phyloP scores from a whole-genome alignment of 768 basidiomycete species.

The Wakefieldia striispora region DNA sequence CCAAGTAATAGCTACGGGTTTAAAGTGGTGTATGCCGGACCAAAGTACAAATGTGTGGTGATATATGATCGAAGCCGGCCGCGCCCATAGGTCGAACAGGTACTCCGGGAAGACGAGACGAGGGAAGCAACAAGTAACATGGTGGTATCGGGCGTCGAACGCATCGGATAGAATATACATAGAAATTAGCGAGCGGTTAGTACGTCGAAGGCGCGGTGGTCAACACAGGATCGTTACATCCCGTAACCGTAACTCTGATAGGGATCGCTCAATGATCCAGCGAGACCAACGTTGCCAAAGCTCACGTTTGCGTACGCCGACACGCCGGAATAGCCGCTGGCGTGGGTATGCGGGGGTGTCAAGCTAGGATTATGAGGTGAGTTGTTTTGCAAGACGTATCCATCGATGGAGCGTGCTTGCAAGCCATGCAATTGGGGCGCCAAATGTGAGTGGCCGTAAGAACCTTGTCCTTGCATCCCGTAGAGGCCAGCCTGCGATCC shows the following conservation, averaged over 20 bases:
- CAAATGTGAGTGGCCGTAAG: slow-evolving; percentile 59
- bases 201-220: slow-evolving; percentile 23
- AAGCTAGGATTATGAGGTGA: slow-evolving; percentile 64
- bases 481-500: slow-evolving; percentile 61
- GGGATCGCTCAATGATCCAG: slow-evolving; percentile 64
- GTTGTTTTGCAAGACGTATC: slow-evolving; percentile 76
- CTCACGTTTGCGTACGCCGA: slow-evolving; percentile 54
- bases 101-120: slow-evolving; percentile 37
- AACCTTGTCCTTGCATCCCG: slow-evolving; percentile 51
- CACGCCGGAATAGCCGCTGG: slow-evolving; percentile 54
- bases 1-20: slow-evolving; percentile 35
- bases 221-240: slow-evolving; percentile 51
- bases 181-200: slow-evolving; percentile 33
- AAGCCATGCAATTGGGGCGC: slow-evolving; percentile 54
- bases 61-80: slow-evolving; percentile 46
- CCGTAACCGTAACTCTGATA: slow-evolving; percentile 81
- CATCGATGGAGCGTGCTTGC: slow-evolving; percentile 73
- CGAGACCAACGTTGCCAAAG: slow-evolving; percentile 45
- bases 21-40: slow-evolving; percentile 52
- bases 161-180: slow-evolving; percentile 37
- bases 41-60: slow-evolving; percentile 68
- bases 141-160: slow-evolving; percentile 36
- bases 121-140: slow-evolving; percentile 35
- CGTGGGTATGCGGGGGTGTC: slow-evolving; percentile 55
- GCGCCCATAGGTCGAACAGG: slow-evolving; percentile 34